These are phyloP conservation scores for Termitomyces sp. DNA, from an alignment of 768 basidiomycete species.

Conservation along the genomic window DNA sequence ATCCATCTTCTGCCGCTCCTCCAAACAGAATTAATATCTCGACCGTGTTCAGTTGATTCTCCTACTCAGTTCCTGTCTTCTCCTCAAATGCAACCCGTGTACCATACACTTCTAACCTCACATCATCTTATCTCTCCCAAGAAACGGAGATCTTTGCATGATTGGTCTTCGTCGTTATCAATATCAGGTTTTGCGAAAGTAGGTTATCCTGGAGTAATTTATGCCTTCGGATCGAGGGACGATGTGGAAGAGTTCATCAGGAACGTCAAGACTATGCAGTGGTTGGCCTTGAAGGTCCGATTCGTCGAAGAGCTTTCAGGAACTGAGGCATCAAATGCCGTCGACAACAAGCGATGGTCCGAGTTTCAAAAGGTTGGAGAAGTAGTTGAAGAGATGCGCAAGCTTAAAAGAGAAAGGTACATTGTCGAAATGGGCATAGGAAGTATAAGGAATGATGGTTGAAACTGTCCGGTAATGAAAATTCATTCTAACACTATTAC, in stretches of 20 bases:
- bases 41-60: background rate
- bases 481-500: background rate
- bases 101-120: constrained; percentile 65
- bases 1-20: constrained; percentile 52
- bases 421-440: constrained; percentile 67
- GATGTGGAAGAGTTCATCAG: constrained; percentile 57
- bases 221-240: constrained; percentile 49
- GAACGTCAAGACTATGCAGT: constrained; percentile 72
- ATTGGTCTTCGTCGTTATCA: constrained; percentile 48
- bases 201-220: constrained; percentile 73
- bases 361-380: constrained; percentile 69
- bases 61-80: background rate
- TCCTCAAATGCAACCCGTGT: constrained; percentile 12
- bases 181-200: constrained; percentile 67
- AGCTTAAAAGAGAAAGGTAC: constrained; percentile 45
- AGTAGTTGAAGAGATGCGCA: constrained; percentile 61
- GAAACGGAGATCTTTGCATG: constrained; percentile 52
- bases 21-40: constrained; percentile 28
- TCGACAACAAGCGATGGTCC: constrained; percentile 33
- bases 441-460: constrained; percentile 21
- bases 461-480: background rate
- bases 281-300: constrained; percentile 63
- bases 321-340: background rate
- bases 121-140: constrained; percentile 65
- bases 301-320: constrained; percentile 44